Conservation (phyloP, 164 flowering plant genomes). For the Magnolia sinica region DNA sequence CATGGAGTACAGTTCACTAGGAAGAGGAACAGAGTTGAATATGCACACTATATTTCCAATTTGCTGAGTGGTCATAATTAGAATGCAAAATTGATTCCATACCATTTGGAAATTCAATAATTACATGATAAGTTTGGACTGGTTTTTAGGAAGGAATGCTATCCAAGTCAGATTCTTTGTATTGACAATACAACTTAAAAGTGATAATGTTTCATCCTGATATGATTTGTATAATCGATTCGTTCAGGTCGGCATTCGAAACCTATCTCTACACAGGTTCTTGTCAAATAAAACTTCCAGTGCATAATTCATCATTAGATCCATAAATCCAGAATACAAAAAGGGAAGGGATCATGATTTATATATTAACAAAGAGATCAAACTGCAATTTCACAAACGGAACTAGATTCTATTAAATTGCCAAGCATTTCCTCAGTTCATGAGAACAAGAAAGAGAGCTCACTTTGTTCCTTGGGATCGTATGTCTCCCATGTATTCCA, state of each 20-base stretch:
- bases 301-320: not conserved
- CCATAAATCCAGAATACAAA: not conserved
- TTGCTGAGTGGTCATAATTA: too few species aligned
- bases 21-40: too few species aligned
- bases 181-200: too few species aligned
- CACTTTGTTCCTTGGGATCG: not conserved
- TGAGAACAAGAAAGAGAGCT: not conserved
- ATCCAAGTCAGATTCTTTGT: too few species aligned
- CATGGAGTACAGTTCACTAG: too few species aligned
- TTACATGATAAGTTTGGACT: too few species aligned
- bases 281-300: not conserved
- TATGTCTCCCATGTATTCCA: not conserved
- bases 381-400: not conserved
- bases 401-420: not conserved
- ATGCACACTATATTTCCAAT: too few species aligned
- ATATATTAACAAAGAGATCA: not conserved
- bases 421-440: not conserved
- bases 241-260: not conserved
- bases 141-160: too few species aligned
- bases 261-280: not conserved
- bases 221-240: not conserved
- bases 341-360: not conserved
- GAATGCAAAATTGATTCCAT: too few species aligned
- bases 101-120: too few species aligned
- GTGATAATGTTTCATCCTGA: too few species aligned